Evolutionary conservation across 1,284 basidiomycete species (phyloP).

Genomic region (Cryptococcus sp.): DNA sequence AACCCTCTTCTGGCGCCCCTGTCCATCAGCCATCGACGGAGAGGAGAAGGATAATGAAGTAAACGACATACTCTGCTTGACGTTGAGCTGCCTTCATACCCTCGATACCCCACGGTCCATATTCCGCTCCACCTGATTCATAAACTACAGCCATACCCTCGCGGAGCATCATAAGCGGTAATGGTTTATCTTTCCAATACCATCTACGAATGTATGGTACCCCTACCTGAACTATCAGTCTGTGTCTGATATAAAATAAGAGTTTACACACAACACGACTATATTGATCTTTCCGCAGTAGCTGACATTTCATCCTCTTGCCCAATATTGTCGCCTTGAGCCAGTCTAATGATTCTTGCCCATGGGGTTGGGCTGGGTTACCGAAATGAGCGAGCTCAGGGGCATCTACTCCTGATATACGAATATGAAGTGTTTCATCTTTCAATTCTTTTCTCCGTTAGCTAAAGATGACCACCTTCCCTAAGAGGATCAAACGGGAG

Average conservation of each 20-base stretch:
- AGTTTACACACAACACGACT: conserved; percentile 61
- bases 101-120: conserved; percentile 64
- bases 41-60: background rate
- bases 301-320: conserved; percentile 53
- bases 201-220: conserved; percentile 52
- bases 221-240: conserved; percentile 57
- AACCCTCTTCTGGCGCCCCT: conserved; percentile 61
- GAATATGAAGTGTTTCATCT: conserved; percentile 72
- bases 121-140: conserved; percentile 68
- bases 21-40: conserved; percentile 7
- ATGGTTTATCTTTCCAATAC: conserved; percentile 53
- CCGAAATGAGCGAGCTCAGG: conserved; percentile 82
- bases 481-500: background rate
- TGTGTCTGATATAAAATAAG: too few relatives aligned
- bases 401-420: conserved; percentile 82
- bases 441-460: conserved; percentile 58
- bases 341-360: conserved; percentile 67
- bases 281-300: conserved; percentile 75
- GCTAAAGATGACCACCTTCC: background rate
- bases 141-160: conserved; percentile 73
- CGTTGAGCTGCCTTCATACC: conserved; percentile 58
- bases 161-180: conserved; percentile 71
- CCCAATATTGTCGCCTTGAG: conserved; percentile 58
- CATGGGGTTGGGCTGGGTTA: conserved; percentile 65
- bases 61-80: conserved; percentile 60